Conservation (phyloP, 2,329 filamentous ascomycete genomes). For the Xylariaceae sp. region DNA sequence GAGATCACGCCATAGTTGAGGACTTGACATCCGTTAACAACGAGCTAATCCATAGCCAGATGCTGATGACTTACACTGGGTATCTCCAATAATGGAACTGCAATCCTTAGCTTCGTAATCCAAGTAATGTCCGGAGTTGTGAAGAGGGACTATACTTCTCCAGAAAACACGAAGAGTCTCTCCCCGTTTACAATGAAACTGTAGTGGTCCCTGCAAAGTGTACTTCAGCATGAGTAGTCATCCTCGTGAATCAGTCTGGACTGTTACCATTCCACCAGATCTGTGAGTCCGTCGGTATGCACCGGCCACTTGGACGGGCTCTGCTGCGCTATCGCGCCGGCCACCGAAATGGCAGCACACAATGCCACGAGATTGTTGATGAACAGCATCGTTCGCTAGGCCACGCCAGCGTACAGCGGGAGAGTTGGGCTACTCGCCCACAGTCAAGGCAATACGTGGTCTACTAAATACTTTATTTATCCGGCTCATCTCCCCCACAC, state of each 20-base stretch:
- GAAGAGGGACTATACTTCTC: constrained; percentile 24
- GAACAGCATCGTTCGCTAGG: background rate
- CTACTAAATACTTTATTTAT: background rate
- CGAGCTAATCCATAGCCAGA: background rate
- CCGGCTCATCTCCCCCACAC: background rate
- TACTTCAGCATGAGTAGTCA: constrained; percentile 1
- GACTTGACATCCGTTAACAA: constrained; percentile 10
- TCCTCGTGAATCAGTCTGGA: background rate
- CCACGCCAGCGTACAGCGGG: background rate
- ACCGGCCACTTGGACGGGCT: constrained; percentile 19
- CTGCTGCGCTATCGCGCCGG: constrained; percentile 3
- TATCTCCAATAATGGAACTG: constrained; percentile 35
- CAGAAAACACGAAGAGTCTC: constrained; percentile 34
- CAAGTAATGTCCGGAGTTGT: background rate
- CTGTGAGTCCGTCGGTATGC: constrained; percentile 24
- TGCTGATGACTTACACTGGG: constrained; percentile 28
- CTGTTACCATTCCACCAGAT: constrained; percentile 26
- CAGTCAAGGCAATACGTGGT: background rate
- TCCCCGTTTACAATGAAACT: constrained; percentile 33
- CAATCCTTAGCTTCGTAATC: constrained; percentile 1
- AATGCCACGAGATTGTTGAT: background rate
- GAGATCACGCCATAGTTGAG: constrained; percentile 33
- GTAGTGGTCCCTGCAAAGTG: constrained; percentile 29
- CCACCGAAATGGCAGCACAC: background rate
- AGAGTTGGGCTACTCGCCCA: too few relatives aligned